Percentiles rank a stretch among this genome's conserved stretches.
Conservation (phyloP, 192 early-diverging fungal genomes). For the Coemansia sp. region DNA sequence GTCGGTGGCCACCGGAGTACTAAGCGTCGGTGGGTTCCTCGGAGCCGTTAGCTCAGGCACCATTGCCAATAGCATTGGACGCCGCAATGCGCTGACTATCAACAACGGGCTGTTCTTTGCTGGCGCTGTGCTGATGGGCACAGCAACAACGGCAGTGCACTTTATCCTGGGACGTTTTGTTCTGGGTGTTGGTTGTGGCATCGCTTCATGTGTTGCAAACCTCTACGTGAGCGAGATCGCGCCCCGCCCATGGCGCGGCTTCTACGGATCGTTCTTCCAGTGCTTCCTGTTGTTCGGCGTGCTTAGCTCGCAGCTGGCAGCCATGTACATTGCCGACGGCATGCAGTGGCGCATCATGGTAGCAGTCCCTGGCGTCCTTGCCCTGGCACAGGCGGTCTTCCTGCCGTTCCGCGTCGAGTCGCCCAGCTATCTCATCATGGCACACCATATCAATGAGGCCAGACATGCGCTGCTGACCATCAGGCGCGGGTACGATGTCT, state of each 20-base stretch:
- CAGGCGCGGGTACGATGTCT: constrained; percentile 58
- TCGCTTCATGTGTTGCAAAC: constrained; percentile 55
- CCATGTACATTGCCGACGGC: constrained; percentile 51
- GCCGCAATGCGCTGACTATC: constrained; percentile 64
- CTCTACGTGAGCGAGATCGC: constrained; percentile 76
- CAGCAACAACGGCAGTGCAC: constrained; percentile 59
- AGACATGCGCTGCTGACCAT: constrained; percentile 61
- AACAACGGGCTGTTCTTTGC: constrained; percentile 68
- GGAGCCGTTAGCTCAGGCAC: constrained; percentile 60
- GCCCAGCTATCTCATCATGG: constrained; percentile 65
- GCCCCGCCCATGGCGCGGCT: constrained; percentile 64
- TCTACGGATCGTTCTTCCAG: constrained; percentile 73
- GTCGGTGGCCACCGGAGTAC: constrained; percentile 55
- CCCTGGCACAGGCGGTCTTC: constrained; percentile 60
- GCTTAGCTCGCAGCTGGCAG: constrained; percentile 62
- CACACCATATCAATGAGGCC: constrained; percentile 60
- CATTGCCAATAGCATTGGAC: constrained; percentile 58
- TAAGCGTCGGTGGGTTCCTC: constrained; percentile 62
- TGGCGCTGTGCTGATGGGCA: constrained; percentile 63
- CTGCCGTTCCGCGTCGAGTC: constrained; percentile 67
- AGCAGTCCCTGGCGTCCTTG: constrained; percentile 57
- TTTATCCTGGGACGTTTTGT: constrained; percentile 73
- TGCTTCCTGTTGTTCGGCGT: constrained; percentile 73
- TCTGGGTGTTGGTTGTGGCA: constrained; percentile 68
- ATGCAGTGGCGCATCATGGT: constrained; percentile 71